Evolutionary conservation across 2,329 filamentous ascomycete genomes (phyloP).

Genomic region (Aspergillus candidus): DNA sequence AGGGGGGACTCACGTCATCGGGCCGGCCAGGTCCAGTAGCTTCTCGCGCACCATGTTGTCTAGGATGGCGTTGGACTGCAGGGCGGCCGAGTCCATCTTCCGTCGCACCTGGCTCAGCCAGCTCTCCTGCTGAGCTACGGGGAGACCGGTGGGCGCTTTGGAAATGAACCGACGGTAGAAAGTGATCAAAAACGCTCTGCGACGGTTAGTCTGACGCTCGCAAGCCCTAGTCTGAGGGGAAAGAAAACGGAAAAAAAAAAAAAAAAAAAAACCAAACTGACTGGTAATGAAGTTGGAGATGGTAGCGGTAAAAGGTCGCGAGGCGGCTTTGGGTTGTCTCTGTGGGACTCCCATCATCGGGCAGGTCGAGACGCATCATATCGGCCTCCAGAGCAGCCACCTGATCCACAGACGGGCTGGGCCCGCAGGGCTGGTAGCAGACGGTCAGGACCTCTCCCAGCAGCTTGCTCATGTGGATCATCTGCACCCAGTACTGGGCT

Average conservation of each 20-base stretch:
- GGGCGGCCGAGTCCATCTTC: constrained; percentile 21
- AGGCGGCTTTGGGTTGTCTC: constrained; percentile 3
- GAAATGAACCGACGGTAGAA: constrained; percentile 26
- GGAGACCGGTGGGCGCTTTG: constrained; percentile 15
- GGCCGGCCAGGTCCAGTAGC: constrained; percentile 17
- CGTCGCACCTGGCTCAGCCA: constrained; percentile 19
- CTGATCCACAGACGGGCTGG: constrained; percentile 12
- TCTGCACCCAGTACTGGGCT: constrained; percentile 21
- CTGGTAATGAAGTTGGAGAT: constrained; percentile 27
- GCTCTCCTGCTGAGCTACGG: constrained; percentile 3
- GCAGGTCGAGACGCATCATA: constrained; percentile 13
- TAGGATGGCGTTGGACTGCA: constrained; percentile 22
- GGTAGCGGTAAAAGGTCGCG: constrained; percentile 18
- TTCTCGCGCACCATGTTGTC: constrained; percentile 22
- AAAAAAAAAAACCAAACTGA: constrained; percentile 4
- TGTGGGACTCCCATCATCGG: constrained; percentile 10
- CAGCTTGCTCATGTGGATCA: constrained; percentile 21
- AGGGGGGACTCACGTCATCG: constrained; percentile 17
- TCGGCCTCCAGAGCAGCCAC: constrained; percentile 19
- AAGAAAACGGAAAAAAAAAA: background rate
- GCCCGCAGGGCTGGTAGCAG: constrained; percentile 18
- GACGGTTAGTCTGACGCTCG: constrained; percentile 1
- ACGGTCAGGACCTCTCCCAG: constrained; percentile 21
- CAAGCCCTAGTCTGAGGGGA: too few species aligned
- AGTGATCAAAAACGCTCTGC: constrained; percentile 21